phyloP scores from a whole-genome alignment of 495 filamentous ascomycete genomes.

The Penicillium chermesinum region DNA sequence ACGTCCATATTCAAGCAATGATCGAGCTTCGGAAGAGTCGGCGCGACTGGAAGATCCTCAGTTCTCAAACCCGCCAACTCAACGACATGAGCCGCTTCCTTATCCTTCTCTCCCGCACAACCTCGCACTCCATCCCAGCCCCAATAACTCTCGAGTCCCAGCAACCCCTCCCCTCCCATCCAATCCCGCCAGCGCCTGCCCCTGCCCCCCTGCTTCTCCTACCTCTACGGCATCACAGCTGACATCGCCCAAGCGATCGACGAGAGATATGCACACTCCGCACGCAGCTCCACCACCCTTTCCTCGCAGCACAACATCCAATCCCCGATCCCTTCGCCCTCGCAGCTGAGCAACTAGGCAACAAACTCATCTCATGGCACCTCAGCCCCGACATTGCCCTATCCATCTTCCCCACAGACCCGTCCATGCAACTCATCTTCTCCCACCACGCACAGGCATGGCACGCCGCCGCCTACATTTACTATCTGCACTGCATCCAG shows the following conservation, averaged over 20 bases:
- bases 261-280: background rate
- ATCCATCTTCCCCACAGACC: background rate
- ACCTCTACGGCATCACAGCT: background rate
- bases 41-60: background rate
- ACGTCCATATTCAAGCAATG: constrained; percentile 1
- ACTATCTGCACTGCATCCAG: background rate
- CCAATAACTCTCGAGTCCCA: background rate
- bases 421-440: background rate
- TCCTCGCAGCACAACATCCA: background rate
- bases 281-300: background rate
- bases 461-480: background rate
- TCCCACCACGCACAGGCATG: background rate
- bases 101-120: background rate
- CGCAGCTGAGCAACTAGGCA: background rate
- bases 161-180: background rate
- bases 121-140: background rate
- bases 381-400: background rate
- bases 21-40: background rate
- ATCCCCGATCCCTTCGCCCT: background rate
- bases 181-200: background rate
- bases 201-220: background rate
- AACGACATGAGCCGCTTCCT: background rate
- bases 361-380: background rate
- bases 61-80: background rate
- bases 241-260: background rate